Evolutionary conservation across 768 basidiomycete genomes (phyloP).

Genomic region (Pleurotus ostreatus): DNA sequence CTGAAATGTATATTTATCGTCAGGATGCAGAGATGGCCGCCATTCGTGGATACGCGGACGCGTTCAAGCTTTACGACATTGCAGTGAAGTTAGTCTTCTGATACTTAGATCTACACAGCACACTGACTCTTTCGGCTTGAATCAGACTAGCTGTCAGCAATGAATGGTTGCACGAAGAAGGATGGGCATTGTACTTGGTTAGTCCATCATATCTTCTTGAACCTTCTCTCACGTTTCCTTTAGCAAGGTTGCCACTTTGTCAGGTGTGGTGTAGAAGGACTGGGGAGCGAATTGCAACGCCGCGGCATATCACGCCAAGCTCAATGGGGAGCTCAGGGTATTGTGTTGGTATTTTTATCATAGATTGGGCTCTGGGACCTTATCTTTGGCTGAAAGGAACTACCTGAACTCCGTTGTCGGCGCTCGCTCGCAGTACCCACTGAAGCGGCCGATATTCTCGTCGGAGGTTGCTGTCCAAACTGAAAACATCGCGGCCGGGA

Average conservation of each 20-base stretch:
- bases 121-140: too few relatives aligned
- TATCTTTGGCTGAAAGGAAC: slow-evolving; percentile 28
- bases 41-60: slow-evolving; percentile 48
- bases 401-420: slow-evolving; percentile 46
- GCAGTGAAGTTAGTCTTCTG: slow-evolving; percentile 51
- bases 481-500: slow-evolving; percentile 29
- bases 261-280: slow-evolving; percentile 57
- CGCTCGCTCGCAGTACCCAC: slow-evolving; percentile 38
- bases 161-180: slow-evolving; percentile 72
- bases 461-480: slow-evolving; percentile 66
- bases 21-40: slow-evolving; percentile 73
- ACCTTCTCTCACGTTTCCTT: slow-evolving; percentile 8
- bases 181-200: slow-evolving; percentile 63
- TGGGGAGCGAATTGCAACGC: slow-evolving; percentile 64
- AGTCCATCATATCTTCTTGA: slow-evolving; percentile 2
- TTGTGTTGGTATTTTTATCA: slow-evolving; percentile 44
- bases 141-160: slow-evolving; percentile 57
- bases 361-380: neutral
- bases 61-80: slow-evolving; percentile 64
- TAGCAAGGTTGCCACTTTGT: slow-evolving; percentile 73
- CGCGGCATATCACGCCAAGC: slow-evolving; percentile 62
- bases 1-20: neutral
- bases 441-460: slow-evolving; percentile 54
- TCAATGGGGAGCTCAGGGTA: slow-evolving; percentile 72
- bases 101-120: neutral